These are phyloP conservation scores for Metarhizium guizhouense DNA, from an alignment of 2,329 filamentous ascomycete genomes.

Conservation along the genomic window DNA sequence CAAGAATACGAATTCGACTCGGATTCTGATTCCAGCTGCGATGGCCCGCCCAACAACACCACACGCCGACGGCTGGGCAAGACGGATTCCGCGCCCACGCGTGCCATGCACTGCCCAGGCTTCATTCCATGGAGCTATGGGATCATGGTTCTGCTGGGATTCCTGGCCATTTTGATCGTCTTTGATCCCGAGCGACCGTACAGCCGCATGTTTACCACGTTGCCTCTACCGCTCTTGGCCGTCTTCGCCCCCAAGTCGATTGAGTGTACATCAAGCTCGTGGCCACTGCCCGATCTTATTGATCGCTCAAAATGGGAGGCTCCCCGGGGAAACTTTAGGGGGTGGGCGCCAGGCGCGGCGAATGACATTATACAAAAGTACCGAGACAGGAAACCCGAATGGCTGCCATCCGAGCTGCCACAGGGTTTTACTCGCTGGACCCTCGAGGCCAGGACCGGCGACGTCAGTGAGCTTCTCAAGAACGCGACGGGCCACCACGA, in stretches of 20 bases:
- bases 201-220: slow-evolving; percentile 21
- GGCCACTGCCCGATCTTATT: slow-evolving; percentile 22
- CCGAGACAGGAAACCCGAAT: slow-evolving; percentile 16
- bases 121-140: slow-evolving; percentile 10
- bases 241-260: slow-evolving; percentile 17
- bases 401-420: slow-evolving; percentile 18
- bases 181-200: slow-evolving; percentile 22
- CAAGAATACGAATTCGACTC: slow-evolving; percentile 6
- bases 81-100: slow-evolving; percentile 6
- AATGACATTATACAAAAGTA: slow-evolving; percentile 17
- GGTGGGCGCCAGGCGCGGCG: slow-evolving; percentile 20
- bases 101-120: slow-evolving; percentile 8
- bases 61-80: not conserved
- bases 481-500: not conserved
- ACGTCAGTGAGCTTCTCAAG: not conserved
- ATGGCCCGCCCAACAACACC: not conserved
- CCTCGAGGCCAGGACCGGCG: slow-evolving; percentile 12
- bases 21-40: not conserved
- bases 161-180: slow-evolving; percentile 14
- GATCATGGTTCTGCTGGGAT: slow-evolving; percentile 11
- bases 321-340: slow-evolving; percentile 20
- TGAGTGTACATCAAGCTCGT: slow-evolving; percentile 17
- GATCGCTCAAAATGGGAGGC: slow-evolving; percentile 16
- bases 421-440: slow-evolving; percentile 22
- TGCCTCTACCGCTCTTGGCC: slow-evolving; percentile 21